These are phyloP conservation scores for Whalleya microplaca DNA, from an alignment of 2,329 filamentous ascomycete genomes.

Conservation along the genomic window DNA sequence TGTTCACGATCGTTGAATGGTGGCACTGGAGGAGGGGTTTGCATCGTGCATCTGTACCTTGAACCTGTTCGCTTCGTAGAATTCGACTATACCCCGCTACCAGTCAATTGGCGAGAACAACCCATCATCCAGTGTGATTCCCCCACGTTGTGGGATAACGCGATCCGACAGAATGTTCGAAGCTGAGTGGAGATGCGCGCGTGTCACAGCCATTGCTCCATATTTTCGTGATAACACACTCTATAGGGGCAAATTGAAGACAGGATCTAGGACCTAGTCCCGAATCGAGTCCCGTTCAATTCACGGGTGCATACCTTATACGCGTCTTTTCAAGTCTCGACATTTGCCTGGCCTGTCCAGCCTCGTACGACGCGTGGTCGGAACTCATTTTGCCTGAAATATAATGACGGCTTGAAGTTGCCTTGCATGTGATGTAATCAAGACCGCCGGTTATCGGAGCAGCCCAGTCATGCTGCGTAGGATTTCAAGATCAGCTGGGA, in stretches of 20 bases:
- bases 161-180: constrained; percentile 31
- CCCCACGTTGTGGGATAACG: constrained; percentile 45
- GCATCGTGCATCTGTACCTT: constrained; percentile 21
- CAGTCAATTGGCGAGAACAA: constrained; percentile 20
- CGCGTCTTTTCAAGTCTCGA: constrained; percentile 11
- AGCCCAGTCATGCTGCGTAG: constrained; percentile 1
- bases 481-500: constrained; percentile 9
- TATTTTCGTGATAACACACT: constrained; percentile 6
- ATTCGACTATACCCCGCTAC: constrained; percentile 30
- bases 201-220: constrained; percentile 11
- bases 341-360: neutral
- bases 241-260: constrained; percentile 5
- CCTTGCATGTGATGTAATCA: constrained; percentile 10
- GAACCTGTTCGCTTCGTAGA: constrained; percentile 11
- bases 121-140: constrained; percentile 38
- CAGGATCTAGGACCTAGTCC: constrained; percentile 12
- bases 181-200: constrained; percentile 15
- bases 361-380: constrained; percentile 8
- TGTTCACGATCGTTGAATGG: constrained; percentile 26
- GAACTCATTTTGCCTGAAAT: constrained; percentile 16
- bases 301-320: constrained; percentile 12
- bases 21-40: constrained; percentile 28
- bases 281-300: constrained; percentile 17
- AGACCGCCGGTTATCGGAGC: constrained; percentile 23
- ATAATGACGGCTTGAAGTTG: constrained; percentile 8